These are phyloP conservation scores for Cronartium ribicola DNA, from an alignment of 1,284 basidiomycete genomes.

Conservation along the genomic window DNA sequence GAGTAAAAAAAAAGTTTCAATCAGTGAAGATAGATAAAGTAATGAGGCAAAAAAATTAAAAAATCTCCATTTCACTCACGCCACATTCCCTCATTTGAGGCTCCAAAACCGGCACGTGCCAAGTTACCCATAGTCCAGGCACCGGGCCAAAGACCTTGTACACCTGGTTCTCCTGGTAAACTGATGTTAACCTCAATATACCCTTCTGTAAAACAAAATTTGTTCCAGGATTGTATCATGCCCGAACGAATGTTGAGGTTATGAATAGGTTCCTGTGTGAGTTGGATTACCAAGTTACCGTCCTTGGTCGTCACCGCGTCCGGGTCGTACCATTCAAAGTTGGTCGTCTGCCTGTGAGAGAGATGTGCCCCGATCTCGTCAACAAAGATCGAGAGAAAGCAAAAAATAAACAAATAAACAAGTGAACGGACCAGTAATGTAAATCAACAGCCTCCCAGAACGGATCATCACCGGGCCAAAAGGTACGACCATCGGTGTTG, in stretches of 20 bases:
- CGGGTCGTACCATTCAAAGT: constrained; percentile 52
- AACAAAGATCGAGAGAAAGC: too few relatives aligned
- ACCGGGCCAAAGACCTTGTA: constrained; percentile 53
- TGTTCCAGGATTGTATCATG: constrained; percentile 68
- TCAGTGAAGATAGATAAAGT: constrained; percentile 68
- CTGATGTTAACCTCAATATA: constrained; percentile 74
- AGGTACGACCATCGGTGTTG: constrained; percentile 64
- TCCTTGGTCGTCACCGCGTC: constrained; percentile 53
- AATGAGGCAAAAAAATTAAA: constrained; percentile 48
- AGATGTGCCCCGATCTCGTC: too few relatives aligned
- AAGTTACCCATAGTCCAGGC: constrained; percentile 90
- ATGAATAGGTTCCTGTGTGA: constrained; percentile 58
- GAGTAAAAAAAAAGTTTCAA: constrained; percentile 53
- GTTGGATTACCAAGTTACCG: constrained; percentile 72
- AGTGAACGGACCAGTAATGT: constrained; percentile 61
- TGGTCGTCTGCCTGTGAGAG: constrained; percentile 38
- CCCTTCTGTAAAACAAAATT: constrained; percentile 87
- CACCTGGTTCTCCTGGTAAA: constrained; percentile 69
- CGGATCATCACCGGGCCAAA: constrained; percentile 59
- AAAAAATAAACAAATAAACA: constrained; percentile 53
- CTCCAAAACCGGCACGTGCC: constrained; percentile 73
- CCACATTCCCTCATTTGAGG: constrained; percentile 74
- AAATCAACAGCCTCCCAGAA: constrained; percentile 58
- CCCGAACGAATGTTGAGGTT: constrained; percentile 74
- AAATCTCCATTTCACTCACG: constrained; percentile 55